Conservation (phyloP, 1,139 yeast species). For the Williopsis jadinii region DNA sequence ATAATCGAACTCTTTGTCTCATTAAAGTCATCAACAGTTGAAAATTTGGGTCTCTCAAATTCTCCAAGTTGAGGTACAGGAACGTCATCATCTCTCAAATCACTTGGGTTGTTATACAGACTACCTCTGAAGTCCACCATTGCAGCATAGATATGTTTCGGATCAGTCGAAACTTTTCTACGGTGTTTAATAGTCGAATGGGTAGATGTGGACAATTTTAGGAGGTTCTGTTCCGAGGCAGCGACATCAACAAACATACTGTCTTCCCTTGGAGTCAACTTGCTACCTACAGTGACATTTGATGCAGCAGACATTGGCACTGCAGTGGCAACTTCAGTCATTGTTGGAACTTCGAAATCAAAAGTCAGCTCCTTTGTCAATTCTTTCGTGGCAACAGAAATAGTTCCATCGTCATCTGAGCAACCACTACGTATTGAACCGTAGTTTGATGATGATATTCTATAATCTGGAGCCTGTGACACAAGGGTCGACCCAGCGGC, state of each 20-base stretch:
- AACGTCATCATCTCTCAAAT: slow-evolving; percentile 11
- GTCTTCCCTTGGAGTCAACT: slow-evolving; percentile 12
- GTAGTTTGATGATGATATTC: slow-evolving; percentile 19
- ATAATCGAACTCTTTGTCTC: slow-evolving; percentile 14
- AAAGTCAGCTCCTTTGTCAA: slow-evolving; percentile 16
- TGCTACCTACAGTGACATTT: slow-evolving; percentile 17
- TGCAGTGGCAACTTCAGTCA: slow-evolving; percentile 35
- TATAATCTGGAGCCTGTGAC: slow-evolving; percentile 10
- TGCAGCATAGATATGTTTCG: slow-evolving; percentile 7
- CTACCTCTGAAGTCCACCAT: slow-evolving; percentile 18
- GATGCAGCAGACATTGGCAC: slow-evolving; percentile 25
- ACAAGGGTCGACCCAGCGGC: slow-evolving; percentile 3
- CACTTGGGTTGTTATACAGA: slow-evolving; percentile 17
- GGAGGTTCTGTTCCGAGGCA: slow-evolving; percentile 4
- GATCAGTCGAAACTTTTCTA: slow-evolving; percentile 13
- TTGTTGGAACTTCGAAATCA: slow-evolving; percentile 21
- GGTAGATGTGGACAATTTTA: slow-evolving; percentile 12
- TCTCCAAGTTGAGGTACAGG: slow-evolving; percentile 9
- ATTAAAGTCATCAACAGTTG: slow-evolving; percentile 6
- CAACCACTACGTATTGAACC: slow-evolving; percentile 7
- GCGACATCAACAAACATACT: slow-evolving; percentile 19
- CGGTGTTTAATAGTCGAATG: slow-evolving; percentile 18
- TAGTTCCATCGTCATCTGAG: slow-evolving; percentile 5
- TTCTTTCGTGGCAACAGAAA: not conserved
- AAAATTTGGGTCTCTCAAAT: slow-evolving; percentile 10